phyloP scores from a whole-genome alignment of 75 land plant genomes.

The Sequoiadendron giganteum region DNA sequence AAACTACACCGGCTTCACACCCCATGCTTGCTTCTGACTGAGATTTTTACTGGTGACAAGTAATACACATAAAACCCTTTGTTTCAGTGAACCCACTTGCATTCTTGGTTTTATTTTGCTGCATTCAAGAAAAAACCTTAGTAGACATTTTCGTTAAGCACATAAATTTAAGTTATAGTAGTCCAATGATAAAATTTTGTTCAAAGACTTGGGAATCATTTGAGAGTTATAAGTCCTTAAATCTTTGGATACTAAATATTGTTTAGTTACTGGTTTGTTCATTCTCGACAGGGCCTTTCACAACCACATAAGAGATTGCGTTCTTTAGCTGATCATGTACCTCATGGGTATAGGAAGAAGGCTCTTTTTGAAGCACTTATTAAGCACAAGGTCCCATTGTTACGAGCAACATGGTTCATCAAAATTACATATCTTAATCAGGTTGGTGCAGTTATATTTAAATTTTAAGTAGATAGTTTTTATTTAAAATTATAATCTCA shows the following conservation, averaged over 20 bases:
- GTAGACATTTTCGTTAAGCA: not conserved
- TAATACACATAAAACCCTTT: too few species aligned
- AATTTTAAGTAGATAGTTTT: not conserved
- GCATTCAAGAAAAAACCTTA: not conserved
- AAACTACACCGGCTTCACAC: not conserved
- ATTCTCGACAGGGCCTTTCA: slow-evolving; percentile 74
- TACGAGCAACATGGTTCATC: slow-evolving; percentile 96
- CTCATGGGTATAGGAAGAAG: slow-evolving; percentile 76
- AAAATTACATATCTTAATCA: slow-evolving; percentile 94
- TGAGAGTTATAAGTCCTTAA: not conserved
- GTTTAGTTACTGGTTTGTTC: slow-evolving; percentile 5
- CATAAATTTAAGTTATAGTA: not conserved
- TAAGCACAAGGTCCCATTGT: slow-evolving; percentile 81
- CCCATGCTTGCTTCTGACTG: not conserved
- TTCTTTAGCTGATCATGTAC: slow-evolving; percentile 83
- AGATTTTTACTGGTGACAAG: not conserved
- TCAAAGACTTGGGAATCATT: not conserved
- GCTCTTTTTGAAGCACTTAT: slow-evolving; percentile 88
- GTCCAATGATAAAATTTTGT: not conserved
- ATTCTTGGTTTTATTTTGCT: not conserved
- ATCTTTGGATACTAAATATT: not conserved
- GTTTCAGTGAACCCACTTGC: too few species aligned
- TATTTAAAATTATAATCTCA: not conserved
- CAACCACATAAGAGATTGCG: slow-evolving; percentile 81
- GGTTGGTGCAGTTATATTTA: slow-evolving; percentile 33